Evolutionary conservation across 768 basidiomycete species (phyloP), one percentile per base, ranked within the genome.

Genomic region (Termitomyces sp.): DNA sequence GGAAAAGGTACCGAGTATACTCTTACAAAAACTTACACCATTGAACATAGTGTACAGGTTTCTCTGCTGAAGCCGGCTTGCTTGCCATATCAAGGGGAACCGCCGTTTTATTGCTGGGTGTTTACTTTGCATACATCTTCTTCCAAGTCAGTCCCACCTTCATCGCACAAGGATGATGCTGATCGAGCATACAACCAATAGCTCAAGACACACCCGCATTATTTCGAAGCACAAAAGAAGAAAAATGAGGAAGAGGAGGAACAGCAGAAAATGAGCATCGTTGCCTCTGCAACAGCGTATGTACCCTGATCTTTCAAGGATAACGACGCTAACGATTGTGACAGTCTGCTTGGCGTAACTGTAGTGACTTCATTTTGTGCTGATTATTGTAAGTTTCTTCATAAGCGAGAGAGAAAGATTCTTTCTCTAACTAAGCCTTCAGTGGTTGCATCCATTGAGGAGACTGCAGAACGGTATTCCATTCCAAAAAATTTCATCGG

Each of bases 391-490:
- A 67, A 66, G 87, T 82, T 57, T 18, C 48, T 26, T 22, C 42
- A 77, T 46, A 26, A 50, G 29, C 4, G 34, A 22, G 22, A 34
- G 41, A 18, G 20, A 24, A 27, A 37, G 12, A 13, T 24, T 4
- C 3, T 55, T n/a, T n/a, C 6, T 48, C 76, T 74, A 80, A 29
- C 18, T 20, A 26, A 42, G 31, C 34, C 53, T 0, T 53, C 18
- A 92, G 90, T 93, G 69, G 93, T 96, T 37, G 89, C 87, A 3
- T 92, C 91, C 4, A 96, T 97, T 61, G 94, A 96, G 69, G 93
- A 95, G 68, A 92, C 90, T 26, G 92, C 94, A 2, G 75, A 82
- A 13, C 79, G 88, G 41, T 94, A 92, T 70, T 69, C 79, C 54
- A 89, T 97, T 54, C 90, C 92, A 0, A 92, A 91, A 70, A 64